phyloP scores from a whole-genome alignment of 2,329 filamentous ascomycete species.

The Fusarium cyanostomum region DNA sequence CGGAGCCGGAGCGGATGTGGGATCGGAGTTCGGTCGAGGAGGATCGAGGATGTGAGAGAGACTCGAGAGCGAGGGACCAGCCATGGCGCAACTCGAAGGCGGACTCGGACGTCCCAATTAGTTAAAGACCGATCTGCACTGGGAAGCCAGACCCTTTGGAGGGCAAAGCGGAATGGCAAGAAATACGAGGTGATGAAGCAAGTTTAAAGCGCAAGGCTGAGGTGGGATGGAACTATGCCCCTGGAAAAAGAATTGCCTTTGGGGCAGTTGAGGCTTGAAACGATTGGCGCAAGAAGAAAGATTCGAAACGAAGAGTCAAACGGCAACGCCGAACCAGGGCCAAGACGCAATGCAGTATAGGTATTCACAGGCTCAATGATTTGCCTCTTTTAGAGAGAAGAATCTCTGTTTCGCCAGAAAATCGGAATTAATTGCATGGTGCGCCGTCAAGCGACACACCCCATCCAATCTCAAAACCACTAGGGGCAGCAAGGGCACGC shows the following conservation, averaged over 20 bases:
- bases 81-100: constrained; percentile 40
- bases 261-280: no score
- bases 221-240: no score
- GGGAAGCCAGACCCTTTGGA: no score
- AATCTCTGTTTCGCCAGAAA: not conserved
- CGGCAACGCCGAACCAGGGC: not conserved
- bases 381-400: no score
- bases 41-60: constrained; percentile 45
- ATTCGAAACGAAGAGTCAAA: not conserved
- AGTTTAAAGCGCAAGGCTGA: no score
- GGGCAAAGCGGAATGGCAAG: no score
- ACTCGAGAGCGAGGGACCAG: constrained; percentile 44
- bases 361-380: no score
- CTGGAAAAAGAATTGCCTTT: no score
- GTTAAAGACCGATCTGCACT: not conserved
- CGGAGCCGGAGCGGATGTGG: constrained; percentile 9
- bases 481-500: not conserved
- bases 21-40: constrained; percentile 37
- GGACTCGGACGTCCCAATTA: not conserved
- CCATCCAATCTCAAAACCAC: not conserved
- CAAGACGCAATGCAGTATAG: no score
- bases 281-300: not conserved
- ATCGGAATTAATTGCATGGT: constrained; percentile 6
- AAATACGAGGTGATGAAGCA: no score
- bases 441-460: not conserved